Evolutionary conservation across 306 rosid species (phyloP).

Genomic region (Casuarina glauca): DNA sequence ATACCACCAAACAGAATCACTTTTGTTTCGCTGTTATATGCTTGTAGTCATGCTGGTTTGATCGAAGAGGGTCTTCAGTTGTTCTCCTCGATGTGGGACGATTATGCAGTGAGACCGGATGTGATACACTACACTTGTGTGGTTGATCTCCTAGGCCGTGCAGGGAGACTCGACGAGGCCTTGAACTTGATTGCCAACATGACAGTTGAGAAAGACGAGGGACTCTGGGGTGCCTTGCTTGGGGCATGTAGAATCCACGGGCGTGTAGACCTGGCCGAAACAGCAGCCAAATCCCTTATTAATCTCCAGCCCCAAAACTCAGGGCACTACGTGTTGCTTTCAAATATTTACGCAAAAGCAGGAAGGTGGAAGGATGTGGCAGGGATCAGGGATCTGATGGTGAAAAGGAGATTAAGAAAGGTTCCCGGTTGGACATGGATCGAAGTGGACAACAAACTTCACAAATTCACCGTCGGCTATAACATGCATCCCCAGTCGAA

Average conservation of each 20-base stretch:
- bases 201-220: constrained; percentile 61
- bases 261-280: constrained; percentile 65
- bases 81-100: constrained; percentile 57
- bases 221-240: constrained; percentile 78
- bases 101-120: constrained; percentile 56
- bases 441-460: constrained; percentile 52
- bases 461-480: constrained; percentile 65
- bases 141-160: constrained; percentile 84
- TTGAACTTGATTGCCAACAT: constrained; percentile 48
- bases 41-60: constrained; percentile 80
- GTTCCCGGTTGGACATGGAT: constrained; percentile 78
- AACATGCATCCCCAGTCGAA: constrained; percentile 60
- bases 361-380: constrained; percentile 73
- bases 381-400: constrained; percentile 56
- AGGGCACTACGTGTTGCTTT: constrained; percentile 70
- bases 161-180: constrained; percentile 76
- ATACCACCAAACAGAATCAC: constrained; percentile 60
- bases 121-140: constrained; percentile 78
- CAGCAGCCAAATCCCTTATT: constrained; percentile 60
- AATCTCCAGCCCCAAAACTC: constrained; percentile 64
- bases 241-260: constrained; percentile 75
- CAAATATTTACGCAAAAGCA: constrained; percentile 76
- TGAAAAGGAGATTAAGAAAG: constrained; percentile 61
- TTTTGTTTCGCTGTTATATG: constrained; percentile 72
- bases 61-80: constrained; percentile 61